Base-by-base conservation (phyloP, 768 basidiomycete species). In the Pulveroboletus frians region DNA sequence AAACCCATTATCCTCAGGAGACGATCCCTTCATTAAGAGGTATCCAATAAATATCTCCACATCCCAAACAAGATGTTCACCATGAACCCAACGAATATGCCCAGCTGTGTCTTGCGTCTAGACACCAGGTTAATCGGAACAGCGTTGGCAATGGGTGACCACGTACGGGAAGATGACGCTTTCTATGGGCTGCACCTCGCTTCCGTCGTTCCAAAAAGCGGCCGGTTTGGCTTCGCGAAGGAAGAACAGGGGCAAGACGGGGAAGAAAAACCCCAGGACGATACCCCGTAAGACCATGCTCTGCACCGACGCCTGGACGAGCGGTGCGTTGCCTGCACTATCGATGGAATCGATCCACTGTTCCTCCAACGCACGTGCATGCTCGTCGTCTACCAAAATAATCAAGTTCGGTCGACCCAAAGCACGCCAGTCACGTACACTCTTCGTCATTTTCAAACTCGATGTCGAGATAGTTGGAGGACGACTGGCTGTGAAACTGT, bases 261-360 rank as follows among this genome's bases (percentile, higher is more conserved):
- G 93, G 66, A 94, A 94, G 76, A 97, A 92, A 70, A 97, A 97
- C 1, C 94, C 95, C 20, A 88, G 64, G 18, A 94, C 69, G 34
- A 95, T 76, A 38, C 95, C 95, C 56, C 88, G 81, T 14, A 96
- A 74, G 35, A 92, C 75, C 4, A 87, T 78, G 9, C 82, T 78
- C 53, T 78, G 79, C 5, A 77, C 72, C 1, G 79, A 73, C 7
- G 78, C 71, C 49, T 85, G 79, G 3, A 81, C 78, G n/a, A 84
- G 70, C 5, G 79, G 73, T 3, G 80, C 79, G 14, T 74, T 75
- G 21, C 79, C 76, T 1, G 76, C 77, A 29, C 75, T 81, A 59
- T 89, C 88, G 34, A 90, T 72, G 1, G 86, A 86, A 61, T 92
- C 90, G 39, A 92, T 92, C 90, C 90, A 92, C 63, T 95, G 93